Conservation (phyloP, 495 filamentous ascomycete genomes). For the Xylaria venustula region DNA sequence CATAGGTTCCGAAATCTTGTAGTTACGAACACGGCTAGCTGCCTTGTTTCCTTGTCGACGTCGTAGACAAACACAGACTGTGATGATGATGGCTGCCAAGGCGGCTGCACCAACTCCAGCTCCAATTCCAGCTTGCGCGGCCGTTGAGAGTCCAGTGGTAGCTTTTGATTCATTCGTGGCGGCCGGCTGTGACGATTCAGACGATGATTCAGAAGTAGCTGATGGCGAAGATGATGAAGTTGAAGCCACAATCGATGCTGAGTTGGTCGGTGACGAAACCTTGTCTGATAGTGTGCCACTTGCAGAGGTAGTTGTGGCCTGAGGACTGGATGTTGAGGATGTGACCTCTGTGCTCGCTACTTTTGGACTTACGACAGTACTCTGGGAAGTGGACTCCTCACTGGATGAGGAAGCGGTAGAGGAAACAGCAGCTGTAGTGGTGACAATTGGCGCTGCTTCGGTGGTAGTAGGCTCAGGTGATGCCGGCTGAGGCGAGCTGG, state of each 20-base stretch:
- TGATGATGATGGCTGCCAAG: constrained; percentile 28
- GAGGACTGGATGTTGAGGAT: neutral
- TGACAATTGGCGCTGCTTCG: neutral
- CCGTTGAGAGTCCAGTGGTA: constrained; percentile 26
- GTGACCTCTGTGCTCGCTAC: neutral
- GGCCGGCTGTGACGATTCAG: neutral
- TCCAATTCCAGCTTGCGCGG: constrained; percentile 44
- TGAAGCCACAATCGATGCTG: neutral
- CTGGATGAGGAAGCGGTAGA: neutral
- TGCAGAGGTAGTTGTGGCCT: neutral
- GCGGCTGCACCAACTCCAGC: constrained; percentile 37
- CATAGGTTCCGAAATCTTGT: constrained; percentile 46
- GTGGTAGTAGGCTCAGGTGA: constrained; percentile 3
- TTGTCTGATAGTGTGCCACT: neutral
- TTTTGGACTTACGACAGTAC: neutral
- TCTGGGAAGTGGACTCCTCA: neutral
- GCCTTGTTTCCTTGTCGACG: constrained; percentile 26
- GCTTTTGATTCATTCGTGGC: neutral
- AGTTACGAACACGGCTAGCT: constrained; percentile 16
- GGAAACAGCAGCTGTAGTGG: neutral
- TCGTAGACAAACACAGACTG: constrained; percentile 28
- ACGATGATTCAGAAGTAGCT: neutral
- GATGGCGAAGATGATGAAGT: constrained; percentile 14
- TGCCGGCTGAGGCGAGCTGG: constrained; percentile 6
- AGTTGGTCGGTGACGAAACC: neutral